phyloP scores from a whole-genome alignment of 169 alveolate species.

The Besnoitia besnoiti region DNA sequence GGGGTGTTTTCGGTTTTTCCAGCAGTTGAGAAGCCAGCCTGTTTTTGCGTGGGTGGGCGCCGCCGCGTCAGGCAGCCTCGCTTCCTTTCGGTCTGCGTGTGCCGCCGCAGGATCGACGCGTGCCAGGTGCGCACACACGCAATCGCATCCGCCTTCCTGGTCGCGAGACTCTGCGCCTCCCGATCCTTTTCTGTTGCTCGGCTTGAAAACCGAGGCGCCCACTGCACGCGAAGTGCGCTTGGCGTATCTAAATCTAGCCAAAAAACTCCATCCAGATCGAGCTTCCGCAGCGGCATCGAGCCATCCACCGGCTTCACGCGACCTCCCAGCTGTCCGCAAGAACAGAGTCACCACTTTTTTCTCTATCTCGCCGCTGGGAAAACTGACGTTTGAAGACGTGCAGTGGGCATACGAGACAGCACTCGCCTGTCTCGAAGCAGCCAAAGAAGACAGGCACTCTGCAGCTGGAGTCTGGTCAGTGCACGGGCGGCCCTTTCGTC shows the following conservation, averaged over 20 bases:
- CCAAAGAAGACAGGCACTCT: not conserved
- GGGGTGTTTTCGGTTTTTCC: not conserved
- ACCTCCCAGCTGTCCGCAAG: too few relatives aligned
- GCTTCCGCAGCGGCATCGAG: not conserved
- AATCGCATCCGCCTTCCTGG: constrained; percentile 20
- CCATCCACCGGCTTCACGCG: too few relatives aligned
- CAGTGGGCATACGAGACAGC: constrained; percentile 37
- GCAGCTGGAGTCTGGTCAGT: too few relatives aligned
- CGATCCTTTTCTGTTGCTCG: constrained; percentile 30
- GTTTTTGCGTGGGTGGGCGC: not conserved
- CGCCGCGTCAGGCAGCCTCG: not conserved
- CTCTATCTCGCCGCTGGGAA: not conserved
- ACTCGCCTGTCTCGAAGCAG: not conserved
- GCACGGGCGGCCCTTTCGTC: too few relatives aligned
- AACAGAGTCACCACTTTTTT: too few relatives aligned
- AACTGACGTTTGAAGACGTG: not conserved
- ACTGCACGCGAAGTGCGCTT: not conserved
- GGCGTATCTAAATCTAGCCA: not conserved
- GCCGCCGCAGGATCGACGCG: not conserved
- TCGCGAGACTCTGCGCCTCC: not conserved
- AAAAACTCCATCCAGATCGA: constrained; percentile 10
- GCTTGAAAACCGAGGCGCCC: not conserved
- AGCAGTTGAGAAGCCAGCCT: too few relatives aligned
- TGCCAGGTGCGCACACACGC: not conserved
- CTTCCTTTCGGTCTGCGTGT: not conserved